Conservation (phyloP, 2,329 filamentous ascomycete species). For the Penicillium rolfsii region DNA sequence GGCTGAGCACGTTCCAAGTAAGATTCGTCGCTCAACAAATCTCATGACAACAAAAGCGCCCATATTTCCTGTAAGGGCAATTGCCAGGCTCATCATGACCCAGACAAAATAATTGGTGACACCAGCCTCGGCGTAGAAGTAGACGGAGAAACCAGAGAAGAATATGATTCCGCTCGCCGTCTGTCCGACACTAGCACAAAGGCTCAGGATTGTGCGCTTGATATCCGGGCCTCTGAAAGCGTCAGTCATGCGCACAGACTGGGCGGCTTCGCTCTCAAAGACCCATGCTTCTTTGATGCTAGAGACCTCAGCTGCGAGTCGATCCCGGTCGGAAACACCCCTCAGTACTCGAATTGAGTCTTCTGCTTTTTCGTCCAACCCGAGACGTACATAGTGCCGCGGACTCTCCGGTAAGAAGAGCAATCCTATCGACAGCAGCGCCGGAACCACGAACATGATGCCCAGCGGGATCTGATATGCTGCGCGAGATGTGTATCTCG, state of each 20-base stretch:
- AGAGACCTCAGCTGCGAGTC: not conserved
- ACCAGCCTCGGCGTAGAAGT: not conserved
- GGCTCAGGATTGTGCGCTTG: not conserved
- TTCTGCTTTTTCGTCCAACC: not conserved
- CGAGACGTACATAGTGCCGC: not conserved
- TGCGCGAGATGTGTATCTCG: not conserved
- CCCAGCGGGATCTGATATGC: not conserved
- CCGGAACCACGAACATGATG: not conserved
- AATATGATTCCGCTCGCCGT: not conserved
- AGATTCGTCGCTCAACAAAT: conserved; percentile 4
- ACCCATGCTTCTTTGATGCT: not conserved
- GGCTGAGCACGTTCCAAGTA: not conserved
- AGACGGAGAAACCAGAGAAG: not conserved
- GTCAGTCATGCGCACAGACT: not conserved
- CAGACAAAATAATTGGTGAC: conserved; percentile 1
- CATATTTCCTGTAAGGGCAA: conserved; percentile 6
- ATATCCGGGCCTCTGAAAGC: not conserved
- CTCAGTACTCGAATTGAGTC: not conserved
- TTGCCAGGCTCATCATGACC: conserved; percentile 7
- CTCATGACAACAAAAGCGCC: conserved; percentile 5
- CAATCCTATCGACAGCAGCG: not conserved
- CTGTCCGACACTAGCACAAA: not conserved
- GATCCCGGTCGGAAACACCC: not conserved
- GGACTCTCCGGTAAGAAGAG: not conserved
- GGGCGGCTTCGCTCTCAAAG: too few relatives aligned